Base-by-base conservation (phyloP, 495 filamentous ascomycete species). In the Penicillium arizonense region DNA sequence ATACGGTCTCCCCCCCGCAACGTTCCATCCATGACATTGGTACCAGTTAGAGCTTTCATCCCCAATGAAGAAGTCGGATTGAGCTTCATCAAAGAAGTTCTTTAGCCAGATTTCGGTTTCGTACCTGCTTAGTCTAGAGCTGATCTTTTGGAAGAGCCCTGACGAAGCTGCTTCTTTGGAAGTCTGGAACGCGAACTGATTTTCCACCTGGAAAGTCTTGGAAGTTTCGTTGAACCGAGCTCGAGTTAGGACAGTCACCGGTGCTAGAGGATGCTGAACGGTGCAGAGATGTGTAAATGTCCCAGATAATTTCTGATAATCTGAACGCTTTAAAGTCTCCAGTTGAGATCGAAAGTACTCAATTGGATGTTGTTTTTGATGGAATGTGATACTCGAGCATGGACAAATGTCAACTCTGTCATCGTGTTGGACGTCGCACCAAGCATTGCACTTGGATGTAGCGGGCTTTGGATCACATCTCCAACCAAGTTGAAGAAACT, bases 21-120 rank as follows among this genome's bases (percentile, higher is more conserved):
- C 37, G 32, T 37, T 26, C 44, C 44, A 47, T 33, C 33, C 44
- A 37, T 47, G 44, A 8, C 44, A 47, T 47, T 47, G 44, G 33
- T 47, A 47, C 44, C 44, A 47, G 44, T 47, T 47, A 36, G 44
- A 36, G 20, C 33, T 24, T 37, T 23, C 33, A 36, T 47, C 33
- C 20, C 44, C 44, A 37, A 47, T 47, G 12, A 47, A 47, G 20
- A 47, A 47, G 20, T 47, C 14, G 33, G 44, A 37, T 37, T 33
- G 26, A 34, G 43, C 43, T 45, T 45, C 28, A 34, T 33, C 7
- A 33, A 45, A 34, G 33, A 47, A 36, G 7, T 26, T 35, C 33
- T 47, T 47, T 10, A 47, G 44, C 44, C 44, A 47, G 12, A 23
- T 7, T 37, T 37, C 44, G 20, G 44, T 47, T 37, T 47, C 33